Evolutionary conservation across 2,329 filamentous ascomycete species (phyloP), one percentile per base, ranked within the genome.

Genomic region (Rutstroemia sp.): DNA sequence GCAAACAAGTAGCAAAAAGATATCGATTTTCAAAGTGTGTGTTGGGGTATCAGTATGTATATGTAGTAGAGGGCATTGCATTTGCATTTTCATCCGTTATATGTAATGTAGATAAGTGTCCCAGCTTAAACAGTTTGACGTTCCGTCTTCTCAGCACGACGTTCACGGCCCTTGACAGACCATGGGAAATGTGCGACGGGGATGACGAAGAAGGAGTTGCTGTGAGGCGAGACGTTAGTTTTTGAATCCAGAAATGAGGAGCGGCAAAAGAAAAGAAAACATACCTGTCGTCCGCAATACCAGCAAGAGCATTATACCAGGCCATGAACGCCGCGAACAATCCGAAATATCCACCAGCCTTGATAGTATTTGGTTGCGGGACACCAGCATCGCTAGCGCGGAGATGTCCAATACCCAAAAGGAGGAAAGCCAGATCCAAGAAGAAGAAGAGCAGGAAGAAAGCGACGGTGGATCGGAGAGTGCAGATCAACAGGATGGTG

Each of bases 161-260:
- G 71, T 71, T 83, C 79, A 60, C 80, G 81, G 53, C 83, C 88
- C 74, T 87, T 87, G 66, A 88, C 86, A 39, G 88, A 92, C 92
- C 92, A 96, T 54, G 92, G 92, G 79, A 96, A 95, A 78, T 96
- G 91, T 66, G 88, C 86, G 61, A 96, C 91, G 51, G 92, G 92
- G 60, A 95, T 83, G 72, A 94, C 79, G 78, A 96, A 94, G 84
- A 96, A 96, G 27, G 81, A 85, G 74, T 86, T 86, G 77, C 89
- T 94, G 67, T 30, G 51, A 23, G 47, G 14, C 3, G 27, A 21
- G 4, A 17, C 2, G 68, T 77, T 69, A 77, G 72, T 58, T n/a
- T 8, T 8, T 19, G 7, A 58, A 47, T 44, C 30, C 10, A 9
- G 37, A 25, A 30, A 10, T 14, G 23, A 37, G 44, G 16, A 5